Base-by-base conservation (phyloP, 306 rosid genomes). In the Geum urbanum region DNA sequence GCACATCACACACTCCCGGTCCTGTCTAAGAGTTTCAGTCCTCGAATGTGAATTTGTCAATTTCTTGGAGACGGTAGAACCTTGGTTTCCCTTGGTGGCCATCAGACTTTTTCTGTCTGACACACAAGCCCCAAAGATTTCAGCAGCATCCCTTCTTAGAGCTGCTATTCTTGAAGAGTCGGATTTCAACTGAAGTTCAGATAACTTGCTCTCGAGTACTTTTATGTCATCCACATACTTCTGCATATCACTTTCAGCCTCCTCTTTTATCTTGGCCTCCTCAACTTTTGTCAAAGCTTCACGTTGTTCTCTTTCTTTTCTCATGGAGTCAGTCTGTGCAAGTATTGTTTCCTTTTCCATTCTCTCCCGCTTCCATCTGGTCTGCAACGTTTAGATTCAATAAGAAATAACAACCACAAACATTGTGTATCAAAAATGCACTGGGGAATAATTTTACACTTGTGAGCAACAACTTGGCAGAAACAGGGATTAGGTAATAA, bases 1-100 rank as follows among this genome's bases (percentile, higher is more conserved):
- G 76, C 96, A 89, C 92, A 89, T 83, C 56, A 81, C 92, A 49
- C 96, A 89, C 67, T 89, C 92, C 5, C 78, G 81, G 73, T 89
- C 96, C 71, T 66, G 83, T 83, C 71, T 86, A 82, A 86, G 54
- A 18, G 67, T 78, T 39, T 54, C 62, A 8, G n/a, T 72, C 77
- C 48, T 60, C 12, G 20, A 64, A 47, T 71, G 50, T 60, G 22
- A 44, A 69, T 75, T 74, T 58, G 35, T 56, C 18, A 5, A 57
- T 13, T 9, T 56, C n/a, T 72, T 73, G 44, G 58, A 56, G 35
- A 11, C 40, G 37, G 71, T 18, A 22, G 79, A 76, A 66, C 72
- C 76, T 74, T 72, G 71, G 74, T 57, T 58, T 41, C 69, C 78
- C 75, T 67, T 77, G 59, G 8, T 47, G 2, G 54, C 55, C 73